Base-by-base conservation (phyloP, 352 stramenopile genomes). In the Pythium oligandrum region DNA sequence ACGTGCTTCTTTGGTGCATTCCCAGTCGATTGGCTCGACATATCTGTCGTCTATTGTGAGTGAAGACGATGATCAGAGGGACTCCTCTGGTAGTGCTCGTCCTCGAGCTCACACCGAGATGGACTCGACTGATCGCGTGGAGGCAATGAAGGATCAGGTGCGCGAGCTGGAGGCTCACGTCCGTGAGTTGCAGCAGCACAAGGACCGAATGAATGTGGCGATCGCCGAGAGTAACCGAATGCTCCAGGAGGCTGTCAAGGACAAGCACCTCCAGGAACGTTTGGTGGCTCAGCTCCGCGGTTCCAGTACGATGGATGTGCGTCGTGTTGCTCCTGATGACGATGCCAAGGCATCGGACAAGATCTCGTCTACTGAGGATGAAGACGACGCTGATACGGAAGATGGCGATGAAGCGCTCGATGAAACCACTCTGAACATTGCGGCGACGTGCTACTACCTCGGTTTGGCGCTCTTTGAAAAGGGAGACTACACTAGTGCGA, bases 381-480 rank as follows among this genome's bases (percentile, higher is more conserved):
- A 26, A 4, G 57, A 75, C 17, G 66, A 70, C 17, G 44, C 53
- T 6, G 6, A 55, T 1, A 57, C 53, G 11, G 68, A 68, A 3
- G 57, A 68, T 30, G 52, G 53, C 7, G 9, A 49, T 3, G 46
- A 9, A 49, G 72, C 53, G 55, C 59, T 45, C 5, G 60, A 89
- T 35, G 76, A 87, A 42, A 71, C 66, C 17, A 63, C 70, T 32
- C 64, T 88, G 30, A 73, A 88, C 53, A 58, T 88, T 5, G 83
- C 81, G 17, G 66, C 75, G 34, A 92, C 78, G 11, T 88, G 76
- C 66, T 81, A 87, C 59, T 78, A 88, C 57, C 53, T 94, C 9
- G 83, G 83, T 2, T 51, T 88, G 38, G 79, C 84, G 35, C 75
- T 76, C 30, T 66, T 86, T 11, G 83, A 91, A 35, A 82, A 83